Evolutionary conservation across 768 basidiomycete species (phyloP), one percentile per base, ranked within the genome.

Genomic region (Coprinellus micaceus): DNA sequence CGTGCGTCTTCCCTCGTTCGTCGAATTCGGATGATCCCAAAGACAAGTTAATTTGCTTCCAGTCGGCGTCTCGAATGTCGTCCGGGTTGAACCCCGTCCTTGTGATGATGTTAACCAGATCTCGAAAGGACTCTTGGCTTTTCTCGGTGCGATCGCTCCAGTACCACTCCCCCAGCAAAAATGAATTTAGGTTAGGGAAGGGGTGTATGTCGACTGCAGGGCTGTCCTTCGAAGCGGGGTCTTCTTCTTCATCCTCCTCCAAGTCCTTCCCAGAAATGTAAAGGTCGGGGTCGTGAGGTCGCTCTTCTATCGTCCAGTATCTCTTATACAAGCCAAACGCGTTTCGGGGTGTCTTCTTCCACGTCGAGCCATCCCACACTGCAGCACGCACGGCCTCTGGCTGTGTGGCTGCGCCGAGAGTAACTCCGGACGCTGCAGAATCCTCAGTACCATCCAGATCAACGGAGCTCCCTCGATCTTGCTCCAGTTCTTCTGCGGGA

Each of bases 161-260:
- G 28, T 4, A 54, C 19, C 24, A 54, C 48, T 49, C 48, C 3
- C 48, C 48, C 12, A 49, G 48, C 6, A 29, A 10, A n/a, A 49
- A 49, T 5, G 48, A 49, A 28, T 19, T 54, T 12, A 43, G 17
- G 28, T 54, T 54, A 7, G 53, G 53, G 41, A 44, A 54, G 19
- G 53, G 53, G 28, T 54, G 29, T 33, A 6, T 13, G 33, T 33
- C 6, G 13, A 33, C n/a, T 43, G 13, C 7, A 19, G n/a, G 19
- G 40, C 13, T 37, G 9, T 37, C 36, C 36, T 37, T 37, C 36
- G 19, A 17, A 33, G 29, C 28, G 21, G 21, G 13, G 6, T 29
- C 48, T 3, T 21, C 29, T 5, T 29, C 48, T 3, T 15, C 28
- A 21, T 7, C 21, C n/a, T 47, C 45, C 13, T 24, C 5, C 3